Evolutionary conservation across 2,329 filamentous ascomycete species (phyloP).

Genomic region (Coniochaeta sp.): DNA sequence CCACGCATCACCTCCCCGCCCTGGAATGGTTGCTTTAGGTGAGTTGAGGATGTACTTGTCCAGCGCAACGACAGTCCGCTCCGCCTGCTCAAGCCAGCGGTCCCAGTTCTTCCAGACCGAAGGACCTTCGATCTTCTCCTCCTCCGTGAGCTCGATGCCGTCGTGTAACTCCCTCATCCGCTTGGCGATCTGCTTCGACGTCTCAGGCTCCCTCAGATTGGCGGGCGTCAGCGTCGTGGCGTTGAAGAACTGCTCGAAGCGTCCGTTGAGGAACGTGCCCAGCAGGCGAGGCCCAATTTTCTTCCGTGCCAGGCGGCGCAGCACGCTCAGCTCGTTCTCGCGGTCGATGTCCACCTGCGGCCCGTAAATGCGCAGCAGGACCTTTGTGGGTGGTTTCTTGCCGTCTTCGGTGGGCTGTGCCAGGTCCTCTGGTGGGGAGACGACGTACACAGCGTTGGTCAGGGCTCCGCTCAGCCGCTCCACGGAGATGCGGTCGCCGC

Average conservation of each 20-base stretch:
- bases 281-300: slow-evolving; percentile 87
- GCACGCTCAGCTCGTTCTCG: slow-evolving; percentile 78
- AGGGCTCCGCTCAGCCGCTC: slow-evolving; percentile 81
- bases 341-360: slow-evolving; percentile 94
- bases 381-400: slow-evolving; percentile 50
- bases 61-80: slow-evolving; percentile 47
- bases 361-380: slow-evolving; percentile 87
- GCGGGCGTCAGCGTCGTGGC: slow-evolving; percentile 70
- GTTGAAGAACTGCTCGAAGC: slow-evolving; percentile 92
- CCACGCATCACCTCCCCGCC: slow-evolving; percentile 41
- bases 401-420: slow-evolving; percentile 23
- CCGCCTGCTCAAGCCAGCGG: slow-evolving; percentile 68
- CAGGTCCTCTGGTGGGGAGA: slow-evolving; percentile 68
- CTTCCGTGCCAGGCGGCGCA: slow-evolving; percentile 80
- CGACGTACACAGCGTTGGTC: slow-evolving; percentile 95
- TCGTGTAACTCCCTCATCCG: slow-evolving; percentile 95
- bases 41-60: slow-evolving; percentile 48
- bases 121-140: slow-evolving; percentile 71
- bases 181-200: slow-evolving; percentile 89
- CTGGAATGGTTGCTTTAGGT: neutral
- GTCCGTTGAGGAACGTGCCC: slow-evolving; percentile 88
- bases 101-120: slow-evolving; percentile 93
- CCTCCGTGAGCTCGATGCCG: slow-evolving; percentile 75
- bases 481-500: slow-evolving; percentile 60
- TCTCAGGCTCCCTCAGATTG: slow-evolving; percentile 73